Evolutionary conservation across 1,139 yeast genomes (phyloP).

Genomic region (Saccharomyces hybrid): DNA sequence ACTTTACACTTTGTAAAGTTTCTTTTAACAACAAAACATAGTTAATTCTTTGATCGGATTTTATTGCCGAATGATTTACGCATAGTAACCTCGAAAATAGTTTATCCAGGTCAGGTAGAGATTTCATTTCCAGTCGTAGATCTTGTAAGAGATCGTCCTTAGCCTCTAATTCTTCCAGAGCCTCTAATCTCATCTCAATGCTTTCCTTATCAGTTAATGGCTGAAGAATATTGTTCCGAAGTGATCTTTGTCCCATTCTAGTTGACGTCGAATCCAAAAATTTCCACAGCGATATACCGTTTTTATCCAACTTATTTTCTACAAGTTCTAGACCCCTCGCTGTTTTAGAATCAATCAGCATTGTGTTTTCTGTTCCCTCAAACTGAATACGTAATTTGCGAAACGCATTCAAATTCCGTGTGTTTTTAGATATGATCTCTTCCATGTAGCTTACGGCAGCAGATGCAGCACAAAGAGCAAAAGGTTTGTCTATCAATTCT

Average conservation of each 20-base stretch:
- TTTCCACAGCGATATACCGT: slow-evolving; percentile 33
- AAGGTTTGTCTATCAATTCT: slow-evolving; percentile 25
- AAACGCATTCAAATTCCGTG: slow-evolving; percentile 11
- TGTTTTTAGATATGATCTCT: slow-evolving; percentile 6
- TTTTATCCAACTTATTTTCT: slow-evolving; percentile 29
- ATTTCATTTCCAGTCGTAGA: slow-evolving; percentile 27
- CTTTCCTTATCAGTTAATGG: slow-evolving; percentile 37
- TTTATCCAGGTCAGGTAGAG: slow-evolving; percentile 35
- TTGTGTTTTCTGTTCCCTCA: slow-evolving; percentile 37
- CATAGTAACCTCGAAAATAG: slow-evolving; percentile 31
- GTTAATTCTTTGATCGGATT: slow-evolving; percentile 36
- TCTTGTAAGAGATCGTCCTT: slow-evolving; percentile 17
- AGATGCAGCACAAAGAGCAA: slow-evolving; percentile 34
- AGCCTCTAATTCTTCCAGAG: slow-evolving; percentile 33
- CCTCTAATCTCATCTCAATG: slow-evolving; percentile 32
- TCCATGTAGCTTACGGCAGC: slow-evolving; percentile 31
- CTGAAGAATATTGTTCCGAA: slow-evolving; percentile 38
- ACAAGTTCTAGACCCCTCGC: slow-evolving; percentile 35
- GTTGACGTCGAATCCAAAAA: slow-evolving; percentile 37
- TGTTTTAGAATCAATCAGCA: slow-evolving; percentile 38
- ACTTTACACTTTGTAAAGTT: slow-evolving; percentile 20
- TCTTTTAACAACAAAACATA: slow-evolving; percentile 36
- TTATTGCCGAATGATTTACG: slow-evolving; percentile 18
- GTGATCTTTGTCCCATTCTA: slow-evolving; percentile 40
- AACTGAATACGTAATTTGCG: slow-evolving; percentile 34